phyloP scores from a whole-genome alignment of 2,329 filamentous ascomycete genomes.

The Truncatella angustata region DNA sequence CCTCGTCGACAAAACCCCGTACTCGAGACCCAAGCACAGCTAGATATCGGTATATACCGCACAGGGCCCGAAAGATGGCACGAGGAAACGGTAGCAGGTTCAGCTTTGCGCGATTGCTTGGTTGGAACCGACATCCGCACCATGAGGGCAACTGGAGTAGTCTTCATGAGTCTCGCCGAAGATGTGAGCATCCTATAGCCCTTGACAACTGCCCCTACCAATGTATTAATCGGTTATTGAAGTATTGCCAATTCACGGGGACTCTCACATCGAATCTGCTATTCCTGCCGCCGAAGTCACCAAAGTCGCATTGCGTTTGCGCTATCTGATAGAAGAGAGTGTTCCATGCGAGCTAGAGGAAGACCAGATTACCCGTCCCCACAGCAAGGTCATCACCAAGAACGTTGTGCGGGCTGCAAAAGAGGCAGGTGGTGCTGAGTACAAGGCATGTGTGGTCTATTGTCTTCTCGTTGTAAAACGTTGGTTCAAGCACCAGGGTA shows the following conservation, averaged over 20 bases:
- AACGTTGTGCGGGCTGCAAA: constrained; percentile 78
- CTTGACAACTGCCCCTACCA: background rate
- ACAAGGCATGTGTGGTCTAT: constrained; percentile 79
- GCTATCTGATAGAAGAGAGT: constrained; percentile 85
- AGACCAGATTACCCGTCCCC: constrained; percentile 69
- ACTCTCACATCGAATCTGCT: constrained; percentile 60
- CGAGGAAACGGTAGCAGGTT: constrained; percentile 17
- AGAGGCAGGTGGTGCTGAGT: constrained; percentile 73
- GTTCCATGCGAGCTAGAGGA: constrained; percentile 88
- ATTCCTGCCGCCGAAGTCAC: constrained; percentile 80
- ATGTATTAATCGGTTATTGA: constrained; percentile 4
- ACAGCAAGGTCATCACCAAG: constrained; percentile 80
- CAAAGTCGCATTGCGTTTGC: constrained; percentile 83
- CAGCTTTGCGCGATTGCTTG: constrained; percentile 30
- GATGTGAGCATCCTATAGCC: constrained; percentile 34
- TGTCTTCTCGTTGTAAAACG: constrained; percentile 70
- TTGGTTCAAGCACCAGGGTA: constrained; percentile 78
- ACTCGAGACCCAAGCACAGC: background rate
- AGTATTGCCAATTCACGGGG: constrained; percentile 66
- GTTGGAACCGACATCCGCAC: constrained; percentile 32
- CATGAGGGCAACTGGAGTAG: constrained; percentile 33
- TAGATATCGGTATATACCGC: background rate
- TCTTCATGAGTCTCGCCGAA: constrained; percentile 43
- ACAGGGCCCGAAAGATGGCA: background rate
- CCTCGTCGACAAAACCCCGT: too few species aligned